Evolutionary conservation across 768 basidiomycete species (phyloP), one percentile per base, ranked within the genome.

Genomic region (Sarcomyxa edulis): DNA sequence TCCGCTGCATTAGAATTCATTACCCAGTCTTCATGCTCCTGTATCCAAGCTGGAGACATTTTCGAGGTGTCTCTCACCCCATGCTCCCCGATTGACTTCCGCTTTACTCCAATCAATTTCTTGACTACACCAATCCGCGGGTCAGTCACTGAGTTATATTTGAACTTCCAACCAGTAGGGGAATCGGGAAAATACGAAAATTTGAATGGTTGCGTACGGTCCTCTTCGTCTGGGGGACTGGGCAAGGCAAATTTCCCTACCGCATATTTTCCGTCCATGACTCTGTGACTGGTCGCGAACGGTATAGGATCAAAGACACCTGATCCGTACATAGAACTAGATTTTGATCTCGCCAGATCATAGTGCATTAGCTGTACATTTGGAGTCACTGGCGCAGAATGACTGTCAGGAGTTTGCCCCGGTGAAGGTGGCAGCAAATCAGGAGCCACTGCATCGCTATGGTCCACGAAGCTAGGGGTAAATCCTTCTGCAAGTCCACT

Each of bases 221-320:
- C 69, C 37, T 64, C 62, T 36, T 77, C 76, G 25, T 73, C 71
- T 3, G 76, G 76, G 5, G 81, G 79, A 40, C 73, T 82, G 3
- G 81, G 76, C 32, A 85, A 56, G 16, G 72, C 64, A 46, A 89
- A 91, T 56, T 90, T 90, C 21, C 87, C 87, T 18, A 68, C 48
- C 1, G 65, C 62, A 49, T 92, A 90, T 60, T 92, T 92, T 7
- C 76, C 76, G 52, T 91, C 87, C 10, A 76, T 66, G 10, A 66
- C 47, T 12, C 72, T 67, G 52, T 89, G 82, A 30, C 70, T 74
- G 7, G 66, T 56, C 0, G 81, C 74, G 43, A 92, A 90, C 0
- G 81, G 77, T 18, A 92, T 84, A 0, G 88, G 78, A 25, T 87
- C 83, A 44, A 88, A 91, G 46, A 51, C 52, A 48, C 45, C 57